phyloP scores from a whole-genome alignment of 2,329 filamentous ascomycete species.

The Cadophora gregata region DNA sequence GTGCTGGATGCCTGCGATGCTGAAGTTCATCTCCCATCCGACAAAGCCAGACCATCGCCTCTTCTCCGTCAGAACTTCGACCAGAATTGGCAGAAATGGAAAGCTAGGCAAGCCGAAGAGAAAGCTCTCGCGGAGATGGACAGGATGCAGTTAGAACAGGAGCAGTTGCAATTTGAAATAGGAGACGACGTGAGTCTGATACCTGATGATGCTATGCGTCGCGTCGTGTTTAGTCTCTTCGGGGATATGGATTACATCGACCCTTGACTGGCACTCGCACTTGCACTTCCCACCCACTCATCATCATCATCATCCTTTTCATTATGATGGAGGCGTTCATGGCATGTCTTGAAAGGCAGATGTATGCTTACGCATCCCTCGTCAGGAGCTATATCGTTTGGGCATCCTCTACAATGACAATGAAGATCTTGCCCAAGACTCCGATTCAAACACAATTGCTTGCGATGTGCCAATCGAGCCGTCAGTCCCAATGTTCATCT shows the following conservation, averaged over 20 bases:
- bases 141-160: slow-evolving; percentile 35
- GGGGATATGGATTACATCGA: slow-evolving; percentile 45
- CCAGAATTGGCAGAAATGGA: slow-evolving; percentile 43
- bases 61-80: slow-evolving; percentile 43
- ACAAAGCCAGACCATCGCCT: slow-evolving; percentile 39
- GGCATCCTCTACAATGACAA: slow-evolving; percentile 36
- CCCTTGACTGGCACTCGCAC: slow-evolving; percentile 35
- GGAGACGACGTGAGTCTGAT: slow-evolving; percentile 43
- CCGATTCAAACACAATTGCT: slow-evolving; percentile 24
- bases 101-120: slow-evolving; percentile 41
- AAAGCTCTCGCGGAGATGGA: slow-evolving; percentile 36
- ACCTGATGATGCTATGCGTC: slow-evolving; percentile 40
- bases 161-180: slow-evolving; percentile 39
- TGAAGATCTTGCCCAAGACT: slow-evolving; percentile 27
- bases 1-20: slow-evolving; percentile 39
- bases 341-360: slow-evolving; percentile 26
- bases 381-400: slow-evolving; percentile 37
- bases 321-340: slow-evolving; percentile 17
- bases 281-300: slow-evolving; percentile 12
- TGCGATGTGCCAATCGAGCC: slow-evolving; percentile 30
- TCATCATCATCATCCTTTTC: slow-evolving; percentile 26
- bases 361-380: slow-evolving; percentile 41
- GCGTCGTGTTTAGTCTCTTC: slow-evolving; percentile 43
- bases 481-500: slow-evolving; percentile 31
- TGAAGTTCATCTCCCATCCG: slow-evolving; percentile 37